Percentiles rank a stretch among this genome's conserved stretches.
phyloP scores from a whole-genome alignment of 805 yeast species.

The Grigorovia humatica region DNA sequence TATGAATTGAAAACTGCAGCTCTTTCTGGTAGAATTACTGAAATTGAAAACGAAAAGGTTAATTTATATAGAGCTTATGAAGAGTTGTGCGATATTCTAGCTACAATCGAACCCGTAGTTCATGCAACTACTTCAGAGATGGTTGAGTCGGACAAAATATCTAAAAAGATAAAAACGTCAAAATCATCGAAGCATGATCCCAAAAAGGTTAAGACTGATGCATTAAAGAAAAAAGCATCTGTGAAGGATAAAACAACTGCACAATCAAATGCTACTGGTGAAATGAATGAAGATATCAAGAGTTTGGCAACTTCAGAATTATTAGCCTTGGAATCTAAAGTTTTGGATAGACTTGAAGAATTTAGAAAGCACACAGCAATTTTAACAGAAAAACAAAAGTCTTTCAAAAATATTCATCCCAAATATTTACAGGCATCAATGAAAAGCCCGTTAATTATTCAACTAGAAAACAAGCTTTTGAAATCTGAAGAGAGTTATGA shows the following conservation, averaged over 20 bases:
- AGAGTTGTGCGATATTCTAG: not conserved
- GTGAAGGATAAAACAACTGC: not conserved
- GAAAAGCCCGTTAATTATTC: constrained; percentile 9
- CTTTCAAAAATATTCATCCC: not conserved
- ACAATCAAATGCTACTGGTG: not conserved
- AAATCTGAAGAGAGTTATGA: constrained; percentile 3
- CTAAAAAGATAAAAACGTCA: not conserved
- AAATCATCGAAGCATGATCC: not conserved
- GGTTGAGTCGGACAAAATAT: not conserved
- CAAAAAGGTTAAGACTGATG: not conserved
- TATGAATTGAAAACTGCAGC: constrained; percentile 15
- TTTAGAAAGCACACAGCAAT: not conserved
- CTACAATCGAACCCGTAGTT: not conserved
- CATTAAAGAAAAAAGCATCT: not conserved
- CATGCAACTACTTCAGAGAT: not conserved
- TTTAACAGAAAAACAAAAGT: not conserved
- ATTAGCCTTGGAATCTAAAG: not conserved
- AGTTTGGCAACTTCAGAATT: not conserved
- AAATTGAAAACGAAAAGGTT: not conserved
- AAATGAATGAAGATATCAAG: not conserved
- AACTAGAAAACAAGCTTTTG: constrained; percentile 5
- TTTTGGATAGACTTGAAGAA: constrained; percentile 1
- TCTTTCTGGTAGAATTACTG: constrained; percentile 9
- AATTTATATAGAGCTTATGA: not conserved
- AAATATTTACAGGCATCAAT: constrained; percentile 1